phyloP scores from a whole-genome alignment of 2,329 filamentous ascomycete species.

The Mycosphaerella arachidis region DNA sequence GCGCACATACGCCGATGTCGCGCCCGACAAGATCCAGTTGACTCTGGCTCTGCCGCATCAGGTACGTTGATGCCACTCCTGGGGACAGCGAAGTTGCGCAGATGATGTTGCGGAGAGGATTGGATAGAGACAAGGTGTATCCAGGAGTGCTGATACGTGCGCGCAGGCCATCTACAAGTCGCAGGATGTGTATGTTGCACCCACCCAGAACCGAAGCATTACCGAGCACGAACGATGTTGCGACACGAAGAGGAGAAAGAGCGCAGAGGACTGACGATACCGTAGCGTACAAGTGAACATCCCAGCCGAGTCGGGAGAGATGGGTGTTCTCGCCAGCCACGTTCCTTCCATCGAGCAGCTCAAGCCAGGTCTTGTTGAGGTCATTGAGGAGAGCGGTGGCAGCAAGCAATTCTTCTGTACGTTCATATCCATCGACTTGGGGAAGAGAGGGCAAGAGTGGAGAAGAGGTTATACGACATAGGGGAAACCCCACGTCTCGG shows the following conservation, averaged over 20 bases:
- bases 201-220: neutral
- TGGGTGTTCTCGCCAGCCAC: constrained; percentile 99
- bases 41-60: constrained; percentile 96
- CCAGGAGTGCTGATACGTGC: constrained; percentile 19
- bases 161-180: constrained; percentile 64
- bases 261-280: constrained; percentile 16
- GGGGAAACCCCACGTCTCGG: neutral
- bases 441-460: neutral
- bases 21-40: constrained; percentile 75
- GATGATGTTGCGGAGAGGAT: too few relatives aligned
- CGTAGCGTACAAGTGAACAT: constrained; percentile 95
- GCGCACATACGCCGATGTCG: constrained; percentile 72
- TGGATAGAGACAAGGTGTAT: too few relatives aligned
- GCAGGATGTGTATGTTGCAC: constrained; percentile 60
- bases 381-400: constrained; percentile 84
- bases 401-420: constrained; percentile 98
- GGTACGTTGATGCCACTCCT: constrained; percentile 57
- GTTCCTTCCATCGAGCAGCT: constrained; percentile 98
- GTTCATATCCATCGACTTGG: constrained; percentile 38
- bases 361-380: constrained; percentile 91
- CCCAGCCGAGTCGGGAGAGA: constrained; percentile 94
- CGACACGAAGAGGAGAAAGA: constrained; percentile 3
- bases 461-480: neutral
- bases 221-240: constrained; percentile 10
- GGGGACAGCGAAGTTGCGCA: neutral